A percentile compares a stretch with the other conserved stretches of the same genome.
These are phyloP conservation scores for Aspergillus sp. DNA, from an alignment of 2,329 filamentous ascomycete genomes.

Conservation along the genomic window DNA sequence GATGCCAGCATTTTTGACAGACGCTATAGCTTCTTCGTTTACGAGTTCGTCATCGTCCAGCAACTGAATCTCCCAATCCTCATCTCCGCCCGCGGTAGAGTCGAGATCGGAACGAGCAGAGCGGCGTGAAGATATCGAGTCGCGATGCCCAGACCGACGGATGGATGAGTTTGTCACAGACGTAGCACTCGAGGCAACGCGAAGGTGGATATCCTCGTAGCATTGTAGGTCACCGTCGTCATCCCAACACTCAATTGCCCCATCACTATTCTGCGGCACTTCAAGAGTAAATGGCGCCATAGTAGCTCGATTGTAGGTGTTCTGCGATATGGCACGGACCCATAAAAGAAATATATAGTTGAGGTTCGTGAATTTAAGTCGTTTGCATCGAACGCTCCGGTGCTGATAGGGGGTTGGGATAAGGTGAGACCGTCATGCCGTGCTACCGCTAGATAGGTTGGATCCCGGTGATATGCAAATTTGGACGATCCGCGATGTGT, in stretches of 20 bases:
- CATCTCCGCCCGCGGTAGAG: conserved; percentile 69
- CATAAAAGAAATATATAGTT: conserved; percentile 3
- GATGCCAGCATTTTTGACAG: conserved; percentile 85
- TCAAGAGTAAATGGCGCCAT: conserved; percentile 42
- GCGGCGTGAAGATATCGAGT: conserved; percentile 77
- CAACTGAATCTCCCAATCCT: conserved; percentile 84
- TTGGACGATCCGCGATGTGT: background rate
- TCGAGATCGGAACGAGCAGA: conserved; percentile 83
- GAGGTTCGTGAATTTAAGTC: conserved; percentile 7
- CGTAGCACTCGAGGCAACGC: conserved; percentile 45
- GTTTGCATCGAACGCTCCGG: conserved; percentile 22
- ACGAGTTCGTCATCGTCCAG: conserved; percentile 82
- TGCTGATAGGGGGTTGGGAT: conserved; percentile 18
- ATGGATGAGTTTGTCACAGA: conserved; percentile 46
- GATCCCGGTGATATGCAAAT: background rate
- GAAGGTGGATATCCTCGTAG: conserved; percentile 47
- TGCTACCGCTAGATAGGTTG: conserved; percentile 2
- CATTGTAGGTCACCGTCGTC: conserved; percentile 51
- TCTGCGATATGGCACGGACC: background rate
- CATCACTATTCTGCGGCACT: conserved; percentile 33
- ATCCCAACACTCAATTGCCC: conserved; percentile 50
- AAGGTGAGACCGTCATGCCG: conserved; percentile 31
- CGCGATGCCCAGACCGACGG: conserved; percentile 55
- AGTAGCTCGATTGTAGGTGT: background rate
- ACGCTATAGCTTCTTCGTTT: conserved; percentile 80